phyloP scores from a whole-genome alignment of 371 early-diverging fungal genomes.

The Mucor saturninus region DNA sequence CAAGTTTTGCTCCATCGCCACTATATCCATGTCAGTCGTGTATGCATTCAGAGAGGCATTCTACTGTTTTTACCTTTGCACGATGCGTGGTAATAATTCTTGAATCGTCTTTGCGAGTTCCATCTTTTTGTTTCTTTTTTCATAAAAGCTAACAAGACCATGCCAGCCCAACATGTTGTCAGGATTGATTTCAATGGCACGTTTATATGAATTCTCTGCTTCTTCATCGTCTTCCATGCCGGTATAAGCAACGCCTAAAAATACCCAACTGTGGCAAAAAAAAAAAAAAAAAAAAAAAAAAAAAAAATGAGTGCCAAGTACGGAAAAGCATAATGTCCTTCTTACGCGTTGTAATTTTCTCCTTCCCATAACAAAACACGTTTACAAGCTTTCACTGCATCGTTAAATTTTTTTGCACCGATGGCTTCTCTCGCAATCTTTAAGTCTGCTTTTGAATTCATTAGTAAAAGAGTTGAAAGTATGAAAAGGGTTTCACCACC shows the following conservation, averaged over 20 bases:
- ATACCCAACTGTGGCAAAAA: slow-evolving; percentile 57
- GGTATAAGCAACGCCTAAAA: slow-evolving; percentile 79
- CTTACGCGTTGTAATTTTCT: slow-evolving; percentile 82
- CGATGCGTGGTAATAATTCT: slow-evolving; percentile 37
- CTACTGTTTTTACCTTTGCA: slow-evolving; percentile 23
- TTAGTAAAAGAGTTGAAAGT: slow-evolving; percentile 3
- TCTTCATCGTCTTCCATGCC: slow-evolving; percentile 69
- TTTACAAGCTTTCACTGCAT: slow-evolving; percentile 73
- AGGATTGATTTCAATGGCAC: slow-evolving; percentile 67
- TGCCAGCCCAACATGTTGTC: slow-evolving; percentile 79
- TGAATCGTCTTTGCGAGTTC: slow-evolving; percentile 52
- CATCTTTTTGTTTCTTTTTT: slow-evolving; percentile 53
- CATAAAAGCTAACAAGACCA: slow-evolving; percentile 68
- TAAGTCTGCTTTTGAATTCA: slow-evolving; percentile 68
- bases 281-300: neutral
- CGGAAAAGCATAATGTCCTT: neutral
- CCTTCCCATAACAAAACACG: slow-evolving; percentile 75
- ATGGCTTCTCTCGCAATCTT: slow-evolving; percentile 84
- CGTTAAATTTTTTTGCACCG: slow-evolving; percentile 70
- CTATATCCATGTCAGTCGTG: slow-evolving; percentile 8
- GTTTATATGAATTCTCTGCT: slow-evolving; percentile 69
- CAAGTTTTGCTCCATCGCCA: slow-evolving; percentile 63
- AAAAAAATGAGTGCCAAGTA: neutral
- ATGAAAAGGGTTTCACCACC: neutral
- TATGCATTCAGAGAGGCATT: neutral